Base-by-base conservation (phyloP, 768 basidiomycete genomes). In the Hirschioporus abietinus region DNA sequence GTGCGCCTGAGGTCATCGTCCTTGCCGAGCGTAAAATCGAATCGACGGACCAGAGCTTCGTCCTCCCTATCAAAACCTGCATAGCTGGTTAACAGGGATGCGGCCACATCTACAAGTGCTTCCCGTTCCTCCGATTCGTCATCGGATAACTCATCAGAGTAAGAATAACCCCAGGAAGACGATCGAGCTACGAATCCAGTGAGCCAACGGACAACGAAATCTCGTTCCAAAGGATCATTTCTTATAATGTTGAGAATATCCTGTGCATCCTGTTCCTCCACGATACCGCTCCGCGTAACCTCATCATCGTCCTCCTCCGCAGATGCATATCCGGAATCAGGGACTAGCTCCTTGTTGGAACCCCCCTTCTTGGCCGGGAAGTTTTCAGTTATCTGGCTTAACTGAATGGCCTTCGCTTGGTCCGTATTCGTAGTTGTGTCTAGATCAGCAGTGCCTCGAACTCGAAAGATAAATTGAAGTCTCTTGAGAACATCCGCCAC, bases 241-340 rank as follows among this genome's bases (percentile, higher is more conserved):
- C 87, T 83, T 63, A 91, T 77, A 63, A 82, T 66, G 60, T 86
- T 82, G 18, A 82, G 65, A n/a, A 27, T 63, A 63, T 73, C 75
- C 5, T 68, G 68, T 23, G 67, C 67, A 7, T 75, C 77, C 5
- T 63, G 69, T 0, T 74, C 74, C 24, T 15, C 60, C 23, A 15
- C 24, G 15, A 8, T 17, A n/a, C 60, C 34, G 12, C 42, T 20
- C 4, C 20, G 2, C 30, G 30, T 30, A 20, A 52, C 12, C 1
- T 77, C 76, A 1, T 81, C 82, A 0, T 83, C 84, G 0, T 87
- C 86, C 63, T 86, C 87, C 63, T 87, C 88, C 26, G 87, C 88
- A 57, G 89, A 90, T 6, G 89, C 91, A 69, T 92, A 92, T 36
- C 91, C 91, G 12, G 90, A 92, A 75, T 93, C 90, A 0, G 87